Evolutionary conservation across 1,284 basidiomycete species (phyloP).

Genomic region (Rhodotorula sp.): DNA sequence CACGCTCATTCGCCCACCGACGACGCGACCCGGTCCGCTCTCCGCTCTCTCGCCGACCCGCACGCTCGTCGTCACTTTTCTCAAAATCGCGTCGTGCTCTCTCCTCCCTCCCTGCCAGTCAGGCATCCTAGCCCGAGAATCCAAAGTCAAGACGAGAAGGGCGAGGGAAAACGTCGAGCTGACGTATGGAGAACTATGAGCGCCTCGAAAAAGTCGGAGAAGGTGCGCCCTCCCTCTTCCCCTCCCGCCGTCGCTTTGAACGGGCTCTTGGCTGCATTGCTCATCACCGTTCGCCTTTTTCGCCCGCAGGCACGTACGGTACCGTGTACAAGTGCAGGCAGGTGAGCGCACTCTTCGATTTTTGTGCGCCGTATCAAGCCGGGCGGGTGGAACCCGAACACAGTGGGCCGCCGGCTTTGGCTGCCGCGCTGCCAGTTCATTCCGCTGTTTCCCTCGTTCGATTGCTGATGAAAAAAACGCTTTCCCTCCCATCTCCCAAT

Average conservation of each 20-base stretch:
- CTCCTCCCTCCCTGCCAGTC: too few species aligned
- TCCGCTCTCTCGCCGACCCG: neutral
- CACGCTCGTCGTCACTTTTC: neutral
- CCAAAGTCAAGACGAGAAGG: too few species aligned
- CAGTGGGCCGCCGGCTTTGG: neutral
- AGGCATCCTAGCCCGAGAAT: too few species aligned
- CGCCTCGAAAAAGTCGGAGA: slow-evolving; percentile 44
- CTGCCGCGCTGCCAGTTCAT: slow-evolving; percentile 34
- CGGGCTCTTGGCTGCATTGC: too few species aligned
- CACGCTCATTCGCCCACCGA: too few species aligned
- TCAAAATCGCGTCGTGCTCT: too few species aligned
- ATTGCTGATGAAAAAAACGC: neutral
- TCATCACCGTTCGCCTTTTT: neutral
- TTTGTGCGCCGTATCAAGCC: neutral
- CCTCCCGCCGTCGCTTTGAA: too few species aligned
- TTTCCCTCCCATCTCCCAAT: neutral
- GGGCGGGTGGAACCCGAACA: neutral
- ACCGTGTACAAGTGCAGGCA: slow-evolving; percentile 72
- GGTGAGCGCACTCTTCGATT: slow-evolving; percentile 1
- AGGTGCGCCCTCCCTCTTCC: slow-evolving; percentile 21
- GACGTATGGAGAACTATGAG: slow-evolving; percentile 41
- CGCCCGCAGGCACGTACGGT: slow-evolving; percentile 84
- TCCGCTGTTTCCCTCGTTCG: neutral
- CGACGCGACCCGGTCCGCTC: too few species aligned
- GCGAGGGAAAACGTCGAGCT: neutral